Evolutionary conservation across 2,329 filamentous ascomycete species (phyloP), one percentile per base, ranked within the genome.

Genomic region (Penicillium glabrum): DNA sequence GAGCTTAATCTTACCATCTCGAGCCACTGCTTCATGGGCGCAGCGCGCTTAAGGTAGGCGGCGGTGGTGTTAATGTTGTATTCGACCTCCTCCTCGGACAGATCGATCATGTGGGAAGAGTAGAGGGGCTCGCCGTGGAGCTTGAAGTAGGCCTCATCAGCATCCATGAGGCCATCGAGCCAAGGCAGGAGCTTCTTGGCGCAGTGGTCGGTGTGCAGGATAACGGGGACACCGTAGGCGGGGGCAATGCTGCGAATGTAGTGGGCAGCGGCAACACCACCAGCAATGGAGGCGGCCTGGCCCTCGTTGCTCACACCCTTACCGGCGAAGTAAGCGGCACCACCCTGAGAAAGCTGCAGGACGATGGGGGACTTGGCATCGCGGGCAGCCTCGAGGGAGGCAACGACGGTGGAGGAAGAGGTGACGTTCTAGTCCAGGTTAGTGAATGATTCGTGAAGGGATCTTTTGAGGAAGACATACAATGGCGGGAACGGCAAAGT

Each of bases 181-280:
- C 93, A 98, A 61, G 95, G 95, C 56, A 98, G 88, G 58, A 98
- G 91, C 88, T 98, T 98, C 90, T 98, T 98, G 75, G 95, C 93
- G 81, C 93, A 96, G 84, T 98, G 95, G 78, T 99, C 95, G 75
- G 93, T 96, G 86, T 97, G 93, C 59, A 98, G 87, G 70, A 98
- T 83, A 68, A 96, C 91, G 71, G 93, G 93, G 66, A 98, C 82
- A 68, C 89, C 91, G 80, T 99, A 99, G 68, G 85, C 69, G 60
- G 93, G 91, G 51, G 95, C 91, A 70, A 98, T 81, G 67, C 89
- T 82, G 74, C 93, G 91, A 81, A 97, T 91, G 83, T 91, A 98
- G 82, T 96, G 90, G 68, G 95, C 95, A 69, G 85, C 93, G 62
- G 95, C 93, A 65, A 98, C 80, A 75, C 90, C 83, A 76, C 95